phyloP scores from a whole-genome alignment of 2,329 filamentous ascomycete genomes.

The Fusarium oxysporum region DNA sequence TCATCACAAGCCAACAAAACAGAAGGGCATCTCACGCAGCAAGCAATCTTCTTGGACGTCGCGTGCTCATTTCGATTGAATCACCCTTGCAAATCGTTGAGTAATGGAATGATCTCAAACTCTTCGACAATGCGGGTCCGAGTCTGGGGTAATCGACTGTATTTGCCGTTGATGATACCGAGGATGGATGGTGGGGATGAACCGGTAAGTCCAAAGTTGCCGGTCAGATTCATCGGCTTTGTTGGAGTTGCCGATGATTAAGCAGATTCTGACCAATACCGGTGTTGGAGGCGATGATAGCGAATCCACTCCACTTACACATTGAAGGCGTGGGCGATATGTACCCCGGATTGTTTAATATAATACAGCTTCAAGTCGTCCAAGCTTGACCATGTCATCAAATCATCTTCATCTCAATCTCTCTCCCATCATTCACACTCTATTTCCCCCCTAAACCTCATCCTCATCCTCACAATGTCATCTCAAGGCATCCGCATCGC shows the following conservation, averaged over 20 bases:
- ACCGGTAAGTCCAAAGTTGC: constrained; percentile 20
- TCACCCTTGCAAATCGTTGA: constrained; percentile 11
- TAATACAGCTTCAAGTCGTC: constrained; percentile 31
- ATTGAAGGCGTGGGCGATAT: background rate
- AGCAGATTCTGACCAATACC: constrained; percentile 8
- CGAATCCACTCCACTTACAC: constrained; percentile 18
- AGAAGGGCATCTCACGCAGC: constrained; percentile 39
- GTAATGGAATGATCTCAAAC: constrained; percentile 19
- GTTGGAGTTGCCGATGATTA: constrained; percentile 25
- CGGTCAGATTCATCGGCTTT: constrained; percentile 11
- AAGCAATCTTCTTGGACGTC: constrained; percentile 41
- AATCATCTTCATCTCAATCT: background rate
- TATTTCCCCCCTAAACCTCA: background rate
- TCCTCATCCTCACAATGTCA: constrained; percentile 19
- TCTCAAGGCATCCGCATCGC: constrained; percentile 45
- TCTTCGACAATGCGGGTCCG: constrained; percentile 18
- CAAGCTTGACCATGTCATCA: background rate
- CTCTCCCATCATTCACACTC: background rate
- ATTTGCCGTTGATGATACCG: constrained; percentile 16
- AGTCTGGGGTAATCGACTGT: constrained; percentile 29
- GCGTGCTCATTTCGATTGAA: constrained; percentile 26
- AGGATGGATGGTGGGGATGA: constrained; percentile 15
- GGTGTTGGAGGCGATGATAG: background rate
- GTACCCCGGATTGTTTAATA: constrained; percentile 11
- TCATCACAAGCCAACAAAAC: background rate